Percentiles rank a stretch among this genome's conserved stretches.
phyloP scores from a whole-genome alignment of 192 early-diverging fungal genomes.

The Backusella macrospora region DNA sequence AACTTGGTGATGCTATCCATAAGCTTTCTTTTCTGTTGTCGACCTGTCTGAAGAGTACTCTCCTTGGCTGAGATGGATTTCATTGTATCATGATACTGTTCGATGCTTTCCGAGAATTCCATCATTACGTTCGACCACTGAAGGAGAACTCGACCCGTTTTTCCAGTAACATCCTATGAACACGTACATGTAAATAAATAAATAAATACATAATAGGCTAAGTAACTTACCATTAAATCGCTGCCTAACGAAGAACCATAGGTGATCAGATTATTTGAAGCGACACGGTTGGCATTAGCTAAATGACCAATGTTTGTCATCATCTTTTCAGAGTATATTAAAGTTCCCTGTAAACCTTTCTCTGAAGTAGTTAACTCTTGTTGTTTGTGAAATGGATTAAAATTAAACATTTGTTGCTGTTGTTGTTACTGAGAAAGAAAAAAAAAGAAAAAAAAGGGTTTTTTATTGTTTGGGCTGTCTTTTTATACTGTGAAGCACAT shows the following conservation, averaged over 20 bases:
- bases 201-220: background rate
- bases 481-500: conserved; percentile 1
- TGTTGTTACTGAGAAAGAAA: background rate
- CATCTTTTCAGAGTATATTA: background rate
- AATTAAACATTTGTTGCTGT: background rate
- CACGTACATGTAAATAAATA: background rate
- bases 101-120: conserved; percentile 33
- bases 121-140: conserved; percentile 34
- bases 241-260: conserved; percentile 40
- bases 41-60: background rate
- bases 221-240: conserved; percentile 35
- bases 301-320: conserved; percentile 9
- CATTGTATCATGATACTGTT: conserved; percentile 37
- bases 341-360: background rate
- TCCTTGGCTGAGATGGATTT: conserved; percentile 37
- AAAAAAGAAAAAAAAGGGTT: background rate
- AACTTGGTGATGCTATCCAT: conserved; percentile 27
- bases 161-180: conserved; percentile 38
- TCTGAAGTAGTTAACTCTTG: conserved; percentile 4
- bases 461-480: background rate
- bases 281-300: conserved; percentile 26
- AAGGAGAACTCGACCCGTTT: conserved; percentile 31
- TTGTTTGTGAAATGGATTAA: conserved; percentile 4
- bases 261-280: conserved; percentile 28
- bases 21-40: conserved; percentile 31